These are phyloP conservation scores for Aspergillus sp. DNA, from an alignment of 2,329 filamentous ascomycete genomes.

Conservation along the genomic window DNA sequence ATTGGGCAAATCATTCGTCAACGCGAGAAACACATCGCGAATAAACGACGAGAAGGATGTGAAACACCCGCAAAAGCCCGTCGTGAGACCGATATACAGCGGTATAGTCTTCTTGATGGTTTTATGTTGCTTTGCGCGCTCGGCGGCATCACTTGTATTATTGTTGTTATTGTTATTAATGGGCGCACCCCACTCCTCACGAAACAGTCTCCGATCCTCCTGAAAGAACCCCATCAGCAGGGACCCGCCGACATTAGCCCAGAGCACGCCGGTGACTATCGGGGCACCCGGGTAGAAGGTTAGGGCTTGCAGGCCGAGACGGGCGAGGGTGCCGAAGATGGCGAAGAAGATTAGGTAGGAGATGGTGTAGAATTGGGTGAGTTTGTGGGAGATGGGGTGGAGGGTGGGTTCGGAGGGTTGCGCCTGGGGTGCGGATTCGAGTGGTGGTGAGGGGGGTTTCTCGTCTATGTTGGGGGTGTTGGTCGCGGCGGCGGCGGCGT, in stretches of 20 bases:
- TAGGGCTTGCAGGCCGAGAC: constrained; percentile 76
- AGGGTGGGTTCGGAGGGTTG: constrained; percentile 12
- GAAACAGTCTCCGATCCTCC: constrained; percentile 76
- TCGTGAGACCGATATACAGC: constrained; percentile 81
- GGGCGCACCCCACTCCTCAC: constrained; percentile 60
- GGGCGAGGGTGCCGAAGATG: constrained; percentile 78
- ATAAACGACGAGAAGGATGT: constrained; percentile 89
- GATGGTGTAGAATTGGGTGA: constrained; percentile 67
- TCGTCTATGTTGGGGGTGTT: neutral
- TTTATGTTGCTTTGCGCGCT: constrained; percentile 54
- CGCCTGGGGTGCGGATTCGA: constrained; percentile 14
- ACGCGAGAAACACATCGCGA: constrained; percentile 73
- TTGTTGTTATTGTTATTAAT: constrained; percentile 16
- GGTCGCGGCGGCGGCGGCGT: too few species aligned
- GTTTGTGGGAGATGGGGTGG: constrained; percentile 49
- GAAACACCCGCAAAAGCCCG: constrained; percentile 85
- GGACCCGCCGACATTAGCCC: constrained; percentile 84
- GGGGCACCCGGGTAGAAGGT: constrained; percentile 79
- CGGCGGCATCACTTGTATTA: constrained; percentile 30
- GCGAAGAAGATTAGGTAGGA: constrained; percentile 86
- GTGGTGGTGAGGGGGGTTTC: constrained; percentile 13
- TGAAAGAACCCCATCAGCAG: constrained; percentile 81
- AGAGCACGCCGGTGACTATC: constrained; percentile 71
- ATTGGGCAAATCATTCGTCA: constrained; percentile 70
- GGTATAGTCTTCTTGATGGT: constrained; percentile 81